phyloP scores from a whole-genome alignment of 1,284 basidiomycete genomes.

The Ganoderma meredithae region DNA sequence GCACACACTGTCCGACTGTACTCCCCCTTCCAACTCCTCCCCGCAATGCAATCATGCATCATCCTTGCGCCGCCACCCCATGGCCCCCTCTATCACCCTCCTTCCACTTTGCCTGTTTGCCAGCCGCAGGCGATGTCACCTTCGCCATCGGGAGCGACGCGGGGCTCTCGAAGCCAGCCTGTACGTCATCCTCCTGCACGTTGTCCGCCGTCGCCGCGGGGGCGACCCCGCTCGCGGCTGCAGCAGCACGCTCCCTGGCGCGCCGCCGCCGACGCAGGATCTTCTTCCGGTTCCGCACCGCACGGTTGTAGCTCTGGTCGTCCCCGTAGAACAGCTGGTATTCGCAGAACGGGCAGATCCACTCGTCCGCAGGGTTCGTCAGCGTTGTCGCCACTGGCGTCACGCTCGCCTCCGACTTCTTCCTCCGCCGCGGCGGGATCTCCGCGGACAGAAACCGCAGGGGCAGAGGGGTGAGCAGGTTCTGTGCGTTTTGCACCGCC shows the following conservation, averaged over 20 bases:
- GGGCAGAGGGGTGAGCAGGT: conserved; percentile 63
- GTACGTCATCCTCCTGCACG: conserved; percentile 47
- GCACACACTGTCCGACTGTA: not conserved
- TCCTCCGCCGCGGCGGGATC: conserved; percentile 60
- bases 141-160: conserved; percentile 21
- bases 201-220: conserved; percentile 40
- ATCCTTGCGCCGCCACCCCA: conserved; percentile 20
- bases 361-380: conserved; percentile 78
- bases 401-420: conserved; percentile 36
- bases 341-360: conserved; percentile 91
- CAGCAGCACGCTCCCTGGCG: conserved; percentile 79
- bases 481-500: conserved; percentile 51
- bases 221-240: conserved; percentile 45
- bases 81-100: conserved; percentile 37
- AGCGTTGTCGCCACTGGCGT: conserved; percentile 47
- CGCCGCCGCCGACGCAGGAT: conserved; percentile 76
- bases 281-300: conserved; percentile 79
- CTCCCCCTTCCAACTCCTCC: not conserved
- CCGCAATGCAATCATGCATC: conserved; percentile 7
- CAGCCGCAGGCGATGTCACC: conserved; percentile 31
- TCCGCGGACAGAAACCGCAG: conserved; percentile 73
- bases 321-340: conserved; percentile 87
- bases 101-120: conserved; percentile 37
- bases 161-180: conserved; percentile 42
- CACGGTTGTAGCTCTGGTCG: conserved; percentile 65